phyloP scores from a whole-genome alignment of 176 grass and related monocot genomes.

The sorghum (Sorghum bicolor) region Sorghum_bicolor_NCBIv3 NC_012871.2:62965501-62966000 shows the following conservation, averaged over 20 bases:
- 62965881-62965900: neutral
- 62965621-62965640: neutral
- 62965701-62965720: constrained; percentile 14
- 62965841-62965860: no score
- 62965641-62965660: constrained; percentile 21
- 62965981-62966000: no score
- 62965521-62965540: constrained; percentile 44
- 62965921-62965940: neutral
- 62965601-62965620: neutral
- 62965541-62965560: constrained; percentile 34
- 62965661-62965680: neutral
- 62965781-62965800: neutral
- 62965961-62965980: no score
- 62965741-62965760: constrained; percentile 10
- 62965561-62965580: neutral
- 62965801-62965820: neutral
- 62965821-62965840: no score
- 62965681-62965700: constrained; percentile 9
- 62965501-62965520: constrained; percentile 25
- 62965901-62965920: neutral
- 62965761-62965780: neutral
- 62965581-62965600: neutral
- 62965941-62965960: no score
- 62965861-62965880: no score
- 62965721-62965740: neutral